Evolutionary conservation across 2,329 filamentous ascomycete genomes (phyloP), one percentile per base, ranked within the genome.

Genomic region (Venturia oleaginea): DNA sequence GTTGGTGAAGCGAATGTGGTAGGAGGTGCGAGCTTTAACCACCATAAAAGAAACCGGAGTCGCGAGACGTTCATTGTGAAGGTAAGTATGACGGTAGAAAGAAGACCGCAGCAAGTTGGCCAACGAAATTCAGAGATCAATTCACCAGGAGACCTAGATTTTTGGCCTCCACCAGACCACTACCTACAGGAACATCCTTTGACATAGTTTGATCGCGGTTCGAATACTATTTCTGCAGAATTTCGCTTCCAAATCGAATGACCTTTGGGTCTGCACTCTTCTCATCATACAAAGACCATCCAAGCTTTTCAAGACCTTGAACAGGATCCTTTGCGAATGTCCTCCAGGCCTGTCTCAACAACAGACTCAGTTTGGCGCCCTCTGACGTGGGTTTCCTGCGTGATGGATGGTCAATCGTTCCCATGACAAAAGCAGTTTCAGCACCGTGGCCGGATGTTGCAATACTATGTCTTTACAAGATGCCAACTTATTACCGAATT

Each of bases 241-340:
- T 61, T 43, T 10, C 27, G 10, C 22, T 34, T 8, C 59, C 59
- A 24, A 61, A 43, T n/a, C 34, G 34, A 24, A 46, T 43, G 4
- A 46, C n/a, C 59, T 30, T 38, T 4, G 40, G 59, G 27, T 46
- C 59, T 15, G 24, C 38, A 22, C 59, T 46, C 34, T 61, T 61
- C 24, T 46, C 59, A 40, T 65, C 59, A 40, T 65, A 65, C 38
- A 65, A 22, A n/a, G 63, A 61, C 63, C 63, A 65, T 17, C 63
- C 63, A 24, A 65, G 55, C 55, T 63, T 65, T 17, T 22, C 13
- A 15, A 65, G 43, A 24, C 63, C 63, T 34, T 65, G 40, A 15
- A 43, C 15, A 4, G 63, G 63, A 51, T 65, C 63, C 22, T 63
- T 65, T 17, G 64, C 64, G 30, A 65, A 65, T 17, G 37, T 46